phyloP scores from a whole-genome alignment of 1,139 yeast species.

The Pichia sp. region DNA sequence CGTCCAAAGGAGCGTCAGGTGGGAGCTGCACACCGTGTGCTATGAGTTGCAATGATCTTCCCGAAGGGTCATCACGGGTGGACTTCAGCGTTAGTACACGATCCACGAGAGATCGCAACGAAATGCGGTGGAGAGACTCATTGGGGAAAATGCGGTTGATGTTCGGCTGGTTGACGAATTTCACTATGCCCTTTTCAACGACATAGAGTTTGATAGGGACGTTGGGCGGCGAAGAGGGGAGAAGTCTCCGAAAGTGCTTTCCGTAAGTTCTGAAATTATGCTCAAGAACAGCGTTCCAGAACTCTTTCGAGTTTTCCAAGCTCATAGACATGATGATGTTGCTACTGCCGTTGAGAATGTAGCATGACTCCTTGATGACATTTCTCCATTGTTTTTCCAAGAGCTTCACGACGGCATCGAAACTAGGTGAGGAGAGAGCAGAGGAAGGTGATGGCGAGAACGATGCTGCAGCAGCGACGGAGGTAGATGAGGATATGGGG shows the following conservation, averaged over 20 bases:
- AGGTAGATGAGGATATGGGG: too few species aligned
- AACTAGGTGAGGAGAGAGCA: background rate
- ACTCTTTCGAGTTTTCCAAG: constrained; percentile 48
- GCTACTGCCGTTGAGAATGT: constrained; percentile 66
- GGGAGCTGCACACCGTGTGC: constrained; percentile 62
- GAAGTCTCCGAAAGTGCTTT: constrained; percentile 36
- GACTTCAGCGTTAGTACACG: background rate
- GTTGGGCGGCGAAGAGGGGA: constrained; percentile 34
- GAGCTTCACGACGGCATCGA: constrained; percentile 21
- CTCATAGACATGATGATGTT: constrained; percentile 73
- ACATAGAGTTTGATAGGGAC: constrained; percentile 24
- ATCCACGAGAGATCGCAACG: background rate
- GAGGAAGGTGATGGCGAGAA: too few species aligned
- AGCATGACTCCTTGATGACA: constrained; percentile 76
- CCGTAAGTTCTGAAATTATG: constrained; percentile 36
- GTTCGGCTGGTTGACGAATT: constrained; percentile 1
- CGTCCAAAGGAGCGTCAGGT: constrained; percentile 42
- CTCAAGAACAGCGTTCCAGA: constrained; percentile 52
- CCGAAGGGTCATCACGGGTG: background rate
- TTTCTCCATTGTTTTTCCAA: constrained; percentile 62
- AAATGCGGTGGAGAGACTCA: background rate
- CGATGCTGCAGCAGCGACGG: background rate
- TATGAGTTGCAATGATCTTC: background rate
- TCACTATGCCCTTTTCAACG: background rate
- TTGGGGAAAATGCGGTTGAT: background rate